A percentile compares a stretch with the other conserved stretches of the same genome.
Conservation (phyloP, 116 monocot species). For the Cymodocea nodosa region DNA sequence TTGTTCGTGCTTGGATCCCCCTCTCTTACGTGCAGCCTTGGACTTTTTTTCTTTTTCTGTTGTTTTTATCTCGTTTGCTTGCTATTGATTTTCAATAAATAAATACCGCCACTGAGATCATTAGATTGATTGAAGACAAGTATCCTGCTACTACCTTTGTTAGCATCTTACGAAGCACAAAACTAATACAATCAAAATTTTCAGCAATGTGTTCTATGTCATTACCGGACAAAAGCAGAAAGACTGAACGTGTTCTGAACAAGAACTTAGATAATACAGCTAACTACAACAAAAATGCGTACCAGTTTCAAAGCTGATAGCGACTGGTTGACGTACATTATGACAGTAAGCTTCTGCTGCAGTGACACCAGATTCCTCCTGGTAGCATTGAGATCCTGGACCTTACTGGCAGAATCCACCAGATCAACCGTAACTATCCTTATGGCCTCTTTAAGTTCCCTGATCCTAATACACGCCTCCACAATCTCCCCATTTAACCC, state of each 20-base stretch:
- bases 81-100: not conserved
- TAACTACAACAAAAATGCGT: slow-evolving; percentile 4
- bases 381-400: slow-evolving; percentile 80
- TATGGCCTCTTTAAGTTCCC: slow-evolving; percentile 78
- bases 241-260: too few relatives aligned
- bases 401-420: slow-evolving; percentile 69
- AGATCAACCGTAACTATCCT: slow-evolving; percentile 49
- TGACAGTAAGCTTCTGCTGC: slow-evolving; percentile 91
- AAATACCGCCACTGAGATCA: not conserved
- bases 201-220: too few relatives aligned
- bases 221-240: too few relatives aligned
- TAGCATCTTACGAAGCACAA: too few relatives aligned
- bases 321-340: slow-evolving; percentile 86
- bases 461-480: slow-evolving; percentile 58
- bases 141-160: not conserved
- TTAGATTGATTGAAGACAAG: not conserved
- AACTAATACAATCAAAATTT: too few relatives aligned
- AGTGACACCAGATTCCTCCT: slow-evolving; percentile 57
- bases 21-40: too few relatives aligned
- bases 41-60: too few relatives aligned
- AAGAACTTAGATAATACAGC: not conserved
- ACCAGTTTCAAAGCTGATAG: slow-evolving; percentile 87
- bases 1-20: too few relatives aligned
- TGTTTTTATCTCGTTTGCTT: too few relatives aligned
- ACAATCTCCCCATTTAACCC: slow-evolving; percentile 75